Evolutionary conservation across 306 rosid species (phyloP).

Genomic region (Delonix regia): DNA sequence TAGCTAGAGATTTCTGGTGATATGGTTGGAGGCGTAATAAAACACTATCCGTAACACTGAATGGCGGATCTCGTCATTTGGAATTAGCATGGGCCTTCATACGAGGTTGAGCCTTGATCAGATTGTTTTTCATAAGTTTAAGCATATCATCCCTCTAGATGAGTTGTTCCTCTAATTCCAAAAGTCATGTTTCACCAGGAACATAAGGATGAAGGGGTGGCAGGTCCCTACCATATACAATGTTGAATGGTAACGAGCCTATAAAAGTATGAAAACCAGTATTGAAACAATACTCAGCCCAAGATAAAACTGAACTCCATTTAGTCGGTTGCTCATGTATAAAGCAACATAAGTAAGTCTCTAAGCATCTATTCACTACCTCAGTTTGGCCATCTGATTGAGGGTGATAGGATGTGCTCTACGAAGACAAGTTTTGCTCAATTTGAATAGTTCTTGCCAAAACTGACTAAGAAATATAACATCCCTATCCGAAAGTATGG

Average conservation of each 20-base stretch:
- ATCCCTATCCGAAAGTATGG: not conserved
- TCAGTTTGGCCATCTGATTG: not conserved
- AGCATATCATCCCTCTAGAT: too few species aligned
- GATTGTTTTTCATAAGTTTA: too few species aligned
- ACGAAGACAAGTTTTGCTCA: accelerated
- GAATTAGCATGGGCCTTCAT: too few species aligned
- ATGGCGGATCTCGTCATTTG: too few species aligned
- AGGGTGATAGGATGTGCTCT: not conserved
- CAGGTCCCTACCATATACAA: not conserved
- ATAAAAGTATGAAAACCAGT: not conserved
- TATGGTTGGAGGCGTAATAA: too few species aligned
- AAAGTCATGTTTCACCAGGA: too few species aligned
- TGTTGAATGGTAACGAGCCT: not conserved
- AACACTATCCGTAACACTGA: too few species aligned
- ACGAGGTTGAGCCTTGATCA: too few species aligned
- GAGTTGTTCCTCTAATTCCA: too few species aligned
- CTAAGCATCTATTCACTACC: not conserved
- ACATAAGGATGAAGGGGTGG: not conserved
- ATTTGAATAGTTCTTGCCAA: not conserved
- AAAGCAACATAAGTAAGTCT: not conserved
- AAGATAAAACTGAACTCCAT: not conserved
- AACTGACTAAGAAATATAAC: not conserved
- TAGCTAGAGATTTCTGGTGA: too few species aligned
- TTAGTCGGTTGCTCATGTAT: not conserved
- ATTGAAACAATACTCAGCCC: not conserved